These are phyloP conservation scores for Fusarium sp. DNA, from an alignment of 2,329 filamentous ascomycete species.

Conservation along the genomic window DNA sequence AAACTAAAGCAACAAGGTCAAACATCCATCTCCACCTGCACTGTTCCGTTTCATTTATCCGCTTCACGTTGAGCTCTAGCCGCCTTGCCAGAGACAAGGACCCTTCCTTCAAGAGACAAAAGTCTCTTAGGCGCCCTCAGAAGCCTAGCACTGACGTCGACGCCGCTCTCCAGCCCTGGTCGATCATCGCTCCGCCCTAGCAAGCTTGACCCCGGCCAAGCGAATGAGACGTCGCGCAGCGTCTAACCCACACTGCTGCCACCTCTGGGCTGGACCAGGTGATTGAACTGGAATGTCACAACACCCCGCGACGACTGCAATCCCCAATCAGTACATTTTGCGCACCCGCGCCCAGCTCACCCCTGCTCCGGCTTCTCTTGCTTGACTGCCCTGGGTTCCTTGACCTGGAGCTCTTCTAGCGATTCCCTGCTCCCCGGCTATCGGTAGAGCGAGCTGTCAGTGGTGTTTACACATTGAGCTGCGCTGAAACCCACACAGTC, in stretches of 20 bases:
- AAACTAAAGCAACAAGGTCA: slow-evolving; percentile 23
- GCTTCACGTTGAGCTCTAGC: slow-evolving; percentile 32
- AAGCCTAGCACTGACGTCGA: slow-evolving; percentile 43
- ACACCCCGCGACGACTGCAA: slow-evolving; percentile 43
- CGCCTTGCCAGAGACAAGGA: slow-evolving; percentile 31
- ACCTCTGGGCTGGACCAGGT: slow-evolving; percentile 45
- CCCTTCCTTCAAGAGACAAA: slow-evolving; percentile 11
- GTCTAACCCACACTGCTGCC: slow-evolving; percentile 47
- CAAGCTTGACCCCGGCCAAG: slow-evolving; percentile 43
- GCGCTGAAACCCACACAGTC: slow-evolving; percentile 14
- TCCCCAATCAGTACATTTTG: slow-evolving; percentile 42
- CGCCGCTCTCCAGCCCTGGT: slow-evolving; percentile 41
- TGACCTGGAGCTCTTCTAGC: slow-evolving; percentile 17
- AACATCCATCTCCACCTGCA: slow-evolving; percentile 23
- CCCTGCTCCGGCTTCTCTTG: slow-evolving; percentile 32
- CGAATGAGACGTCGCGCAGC: slow-evolving; percentile 51
- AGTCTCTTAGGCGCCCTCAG: slow-evolving; percentile 28
- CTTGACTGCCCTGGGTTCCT: slow-evolving; percentile 8
- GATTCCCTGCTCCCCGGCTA: slow-evolving; percentile 9
- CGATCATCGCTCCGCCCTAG: slow-evolving; percentile 47
- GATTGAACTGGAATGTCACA: slow-evolving; percentile 48
- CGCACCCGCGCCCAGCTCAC: slow-evolving; percentile 38
- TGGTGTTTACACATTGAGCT: slow-evolving; percentile 13
- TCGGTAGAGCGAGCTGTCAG: slow-evolving; percentile 13
- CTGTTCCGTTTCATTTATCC: slow-evolving; percentile 24